Percentiles rank a stretch among this genome's conserved stretches.
phyloP scores from a whole-genome alignment of 495 filamentous ascomycete species.

The Podospora tetraspora region DNA sequence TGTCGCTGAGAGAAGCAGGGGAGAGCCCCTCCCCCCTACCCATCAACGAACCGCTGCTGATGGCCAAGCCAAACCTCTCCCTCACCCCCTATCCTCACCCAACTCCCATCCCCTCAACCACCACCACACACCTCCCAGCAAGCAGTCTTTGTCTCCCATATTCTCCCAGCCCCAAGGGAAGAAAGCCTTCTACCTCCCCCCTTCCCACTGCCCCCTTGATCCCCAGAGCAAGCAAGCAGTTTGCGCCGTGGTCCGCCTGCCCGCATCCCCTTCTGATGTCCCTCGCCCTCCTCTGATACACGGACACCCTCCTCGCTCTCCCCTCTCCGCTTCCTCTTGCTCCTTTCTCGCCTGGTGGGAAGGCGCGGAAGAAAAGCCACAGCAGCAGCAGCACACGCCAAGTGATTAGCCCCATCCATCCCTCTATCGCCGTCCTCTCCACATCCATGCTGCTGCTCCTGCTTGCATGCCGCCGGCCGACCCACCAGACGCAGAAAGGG shows the following conservation, averaged over 20 bases:
- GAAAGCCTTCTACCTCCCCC: not conserved
- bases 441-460: too few species aligned
- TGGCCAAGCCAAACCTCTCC: not conserved
- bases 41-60: not conserved
- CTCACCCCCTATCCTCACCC: too few species aligned
- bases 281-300: not conserved
- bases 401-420: too few species aligned
- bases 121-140: not conserved
- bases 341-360: too few species aligned
- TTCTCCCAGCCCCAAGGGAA: not conserved
- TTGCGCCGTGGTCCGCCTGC: not conserved
- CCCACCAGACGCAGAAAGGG: not conserved
- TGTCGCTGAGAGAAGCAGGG: not conserved
- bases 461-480: too few species aligned
- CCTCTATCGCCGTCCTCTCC: too few species aligned
- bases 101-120: not conserved
- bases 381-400: too few species aligned
- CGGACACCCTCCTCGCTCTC: not conserved
- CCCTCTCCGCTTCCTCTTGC: not conserved
- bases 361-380: too few species aligned
- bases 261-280: not conserved
- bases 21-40: not conserved
- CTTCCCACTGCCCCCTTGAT: not conserved
- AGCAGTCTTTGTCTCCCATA: not conserved
- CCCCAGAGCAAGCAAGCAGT: not conserved